These are phyloP conservation scores for Kodamaea derodonti DNA, from an alignment of 1,139 yeast species.

Conservation along the genomic window DNA sequence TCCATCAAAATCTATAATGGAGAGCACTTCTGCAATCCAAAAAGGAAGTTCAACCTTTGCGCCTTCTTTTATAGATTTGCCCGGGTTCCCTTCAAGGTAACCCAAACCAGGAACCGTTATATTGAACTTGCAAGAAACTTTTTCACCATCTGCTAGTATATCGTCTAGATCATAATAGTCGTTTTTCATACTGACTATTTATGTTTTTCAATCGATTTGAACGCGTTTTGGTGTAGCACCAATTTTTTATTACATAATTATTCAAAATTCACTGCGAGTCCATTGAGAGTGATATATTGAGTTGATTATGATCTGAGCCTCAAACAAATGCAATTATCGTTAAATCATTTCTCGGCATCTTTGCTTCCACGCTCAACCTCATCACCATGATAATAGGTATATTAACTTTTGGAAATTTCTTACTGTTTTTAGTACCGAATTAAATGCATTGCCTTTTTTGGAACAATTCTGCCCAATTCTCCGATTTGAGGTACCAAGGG, in stretches of 20 bases:
- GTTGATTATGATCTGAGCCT: too few relatives aligned
- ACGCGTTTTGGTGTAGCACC: not conserved
- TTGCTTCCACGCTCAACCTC: too few relatives aligned
- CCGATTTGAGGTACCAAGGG: too few relatives aligned
- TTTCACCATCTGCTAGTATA: slow-evolving; percentile 69
- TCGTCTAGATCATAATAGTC: slow-evolving; percentile 82
- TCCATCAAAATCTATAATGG: slow-evolving; percentile 44
- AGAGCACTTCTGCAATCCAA: slow-evolving; percentile 84
- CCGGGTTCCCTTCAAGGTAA: slow-evolving; percentile 80
- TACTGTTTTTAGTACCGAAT: too few relatives aligned
- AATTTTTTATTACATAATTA: not conserved
- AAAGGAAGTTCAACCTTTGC: slow-evolving; percentile 77
- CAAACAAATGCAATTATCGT: too few relatives aligned
- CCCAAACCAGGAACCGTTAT: slow-evolving; percentile 82
- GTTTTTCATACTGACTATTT: slow-evolving; percentile 5
- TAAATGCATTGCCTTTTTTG: too few relatives aligned
- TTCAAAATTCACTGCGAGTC: too few relatives aligned
- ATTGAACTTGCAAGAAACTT: slow-evolving; percentile 75
- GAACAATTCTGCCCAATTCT: too few relatives aligned
- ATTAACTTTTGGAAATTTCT: too few relatives aligned
- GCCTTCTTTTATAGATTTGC: slow-evolving; percentile 56
- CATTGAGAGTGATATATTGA: not conserved
- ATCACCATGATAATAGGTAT: too few relatives aligned
- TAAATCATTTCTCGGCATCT: too few relatives aligned
- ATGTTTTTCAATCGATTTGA: not conserved